These are phyloP conservation scores for Coniella lustricola DNA, from an alignment of 2,329 filamentous ascomycete genomes.

Conservation along the genomic window DNA sequence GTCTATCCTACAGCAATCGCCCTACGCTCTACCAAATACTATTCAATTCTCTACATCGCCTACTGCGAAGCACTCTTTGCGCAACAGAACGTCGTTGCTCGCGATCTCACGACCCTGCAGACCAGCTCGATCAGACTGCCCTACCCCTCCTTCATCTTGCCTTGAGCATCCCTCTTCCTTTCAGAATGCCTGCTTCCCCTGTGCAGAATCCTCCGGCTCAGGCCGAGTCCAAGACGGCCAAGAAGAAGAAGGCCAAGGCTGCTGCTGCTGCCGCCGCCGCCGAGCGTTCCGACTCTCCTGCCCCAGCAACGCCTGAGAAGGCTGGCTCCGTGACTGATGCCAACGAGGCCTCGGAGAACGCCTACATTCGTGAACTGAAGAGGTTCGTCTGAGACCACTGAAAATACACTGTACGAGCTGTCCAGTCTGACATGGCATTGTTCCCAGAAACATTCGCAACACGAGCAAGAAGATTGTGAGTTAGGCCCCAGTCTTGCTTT, in stretches of 20 bases:
- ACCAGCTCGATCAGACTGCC: slow-evolving; percentile 1
- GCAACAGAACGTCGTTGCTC: neutral
- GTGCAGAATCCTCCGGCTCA: slow-evolving; percentile 56
- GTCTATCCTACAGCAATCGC: neutral
- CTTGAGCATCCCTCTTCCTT: slow-evolving; percentile 4
- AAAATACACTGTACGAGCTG: neutral
- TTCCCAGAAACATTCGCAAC: slow-evolving; percentile 74
- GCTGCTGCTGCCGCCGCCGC: slow-evolving; percentile 15
- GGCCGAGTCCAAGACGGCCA: slow-evolving; percentile 57
- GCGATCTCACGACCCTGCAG: neutral
- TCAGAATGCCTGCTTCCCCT: slow-evolving; percentile 55
- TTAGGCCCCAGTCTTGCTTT: slow-evolving; percentile 15
- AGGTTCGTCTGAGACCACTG: slow-evolving; percentile 56
- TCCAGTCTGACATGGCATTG: neutral
- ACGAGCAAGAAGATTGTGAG: slow-evolving; percentile 90
- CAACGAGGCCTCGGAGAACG: slow-evolving; percentile 61
- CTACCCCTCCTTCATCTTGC: neutral
- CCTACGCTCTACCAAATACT: neutral
- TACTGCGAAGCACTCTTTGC: neutral
- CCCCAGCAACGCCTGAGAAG: slow-evolving; percentile 45
- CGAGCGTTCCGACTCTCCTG: slow-evolving; percentile 48
- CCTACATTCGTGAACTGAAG: slow-evolving; percentile 80
- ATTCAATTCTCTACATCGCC: neutral
- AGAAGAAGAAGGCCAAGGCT: slow-evolving; percentile 61
- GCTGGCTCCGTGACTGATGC: slow-evolving; percentile 40